phyloP scores from a whole-genome alignment of 1,284 basidiomycete species.

The Stygiomarasmius scandens region DNA sequence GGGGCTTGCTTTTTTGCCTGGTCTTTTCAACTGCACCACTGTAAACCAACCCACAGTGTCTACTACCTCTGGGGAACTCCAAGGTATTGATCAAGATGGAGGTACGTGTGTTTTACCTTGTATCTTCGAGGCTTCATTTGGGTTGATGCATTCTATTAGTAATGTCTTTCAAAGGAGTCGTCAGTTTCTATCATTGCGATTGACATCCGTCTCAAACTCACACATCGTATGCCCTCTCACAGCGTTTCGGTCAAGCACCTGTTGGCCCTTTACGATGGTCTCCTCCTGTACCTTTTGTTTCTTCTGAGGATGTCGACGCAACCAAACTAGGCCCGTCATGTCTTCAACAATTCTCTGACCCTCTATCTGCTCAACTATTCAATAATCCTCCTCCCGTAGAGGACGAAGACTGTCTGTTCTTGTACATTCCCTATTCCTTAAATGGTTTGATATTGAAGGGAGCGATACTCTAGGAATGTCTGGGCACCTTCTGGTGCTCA shows the following conservation, averaged over 20 bases:
- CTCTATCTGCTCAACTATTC: conserved; percentile 10
- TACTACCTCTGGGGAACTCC: conserved; percentile 4
- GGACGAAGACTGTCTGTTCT: conserved; percentile 20
- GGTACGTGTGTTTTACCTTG: background rate
- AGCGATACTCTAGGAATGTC: conserved; percentile 2
- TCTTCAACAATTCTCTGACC: conserved; percentile 17
- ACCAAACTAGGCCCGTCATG: conserved; percentile 17
- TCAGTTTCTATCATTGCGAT: background rate
- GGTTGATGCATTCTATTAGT: background rate
- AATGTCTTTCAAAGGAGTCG: conserved; percentile 6
- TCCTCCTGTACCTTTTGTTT: conserved; percentile 15
- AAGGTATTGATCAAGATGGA: conserved; percentile 6
- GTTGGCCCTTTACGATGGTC: conserved; percentile 18
- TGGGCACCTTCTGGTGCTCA: conserved; percentile 7
- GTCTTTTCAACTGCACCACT: too few relatives aligned
- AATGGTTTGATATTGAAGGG: background rate
- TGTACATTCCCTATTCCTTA: conserved; percentile 7
- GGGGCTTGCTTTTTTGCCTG: too few relatives aligned
- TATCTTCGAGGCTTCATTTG: background rate
- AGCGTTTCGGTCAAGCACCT: conserved; percentile 17
- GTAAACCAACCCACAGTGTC: background rate
- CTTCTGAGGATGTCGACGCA: conserved; percentile 6
- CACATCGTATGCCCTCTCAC: conserved; percentile 5
- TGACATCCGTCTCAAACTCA: background rate
- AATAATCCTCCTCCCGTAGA: conserved; percentile 19